Conservation (phyloP, 2,329 filamentous ascomycete genomes). For the Fusarium sp. region DNA sequence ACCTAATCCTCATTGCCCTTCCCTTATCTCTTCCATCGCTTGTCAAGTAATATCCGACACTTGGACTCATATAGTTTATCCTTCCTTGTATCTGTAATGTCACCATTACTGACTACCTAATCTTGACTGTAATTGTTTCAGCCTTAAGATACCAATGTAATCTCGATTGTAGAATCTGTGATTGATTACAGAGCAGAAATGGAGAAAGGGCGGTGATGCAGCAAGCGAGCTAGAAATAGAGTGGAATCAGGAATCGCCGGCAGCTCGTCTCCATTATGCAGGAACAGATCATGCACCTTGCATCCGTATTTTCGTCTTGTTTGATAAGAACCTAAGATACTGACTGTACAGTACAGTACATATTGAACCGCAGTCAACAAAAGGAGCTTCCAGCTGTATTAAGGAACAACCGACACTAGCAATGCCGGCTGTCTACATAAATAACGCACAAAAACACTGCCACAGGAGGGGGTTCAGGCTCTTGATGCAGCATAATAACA, state of each 20-base stretch:
- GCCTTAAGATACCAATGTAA: conserved; percentile 24
- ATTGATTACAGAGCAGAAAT: conserved; percentile 19
- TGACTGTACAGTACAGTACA: no score
- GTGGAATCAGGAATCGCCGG: not conserved
- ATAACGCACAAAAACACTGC: not conserved
- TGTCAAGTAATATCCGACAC: conserved; percentile 3
- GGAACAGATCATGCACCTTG: conserved; percentile 28
- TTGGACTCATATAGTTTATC: not conserved
- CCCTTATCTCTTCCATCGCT: not conserved
- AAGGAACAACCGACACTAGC: not conserved
- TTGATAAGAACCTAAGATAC: not conserved
- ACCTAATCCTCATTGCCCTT: conserved; percentile 7
- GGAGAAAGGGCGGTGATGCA: conserved; percentile 2
- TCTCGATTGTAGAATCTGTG: conserved; percentile 29
- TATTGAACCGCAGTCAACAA: not conserved
- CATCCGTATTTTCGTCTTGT: conserved; percentile 2
- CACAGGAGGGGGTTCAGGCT: not conserved
- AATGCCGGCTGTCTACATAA: not conserved
- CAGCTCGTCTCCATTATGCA: conserved; percentile 25
- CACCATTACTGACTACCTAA: not conserved
- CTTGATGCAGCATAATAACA: conserved; percentile 14
- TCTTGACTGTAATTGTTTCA: conserved; percentile 32
- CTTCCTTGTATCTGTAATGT: not conserved
- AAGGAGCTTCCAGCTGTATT: not conserved
- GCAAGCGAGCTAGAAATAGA: conserved; percentile 14